Percentiles rank a stretch among this genome's conserved stretches.
Evolutionary conservation across 192 early-diverging fungal species (phyloP).

Genomic region (Dimargaris cristalligena): DNA sequence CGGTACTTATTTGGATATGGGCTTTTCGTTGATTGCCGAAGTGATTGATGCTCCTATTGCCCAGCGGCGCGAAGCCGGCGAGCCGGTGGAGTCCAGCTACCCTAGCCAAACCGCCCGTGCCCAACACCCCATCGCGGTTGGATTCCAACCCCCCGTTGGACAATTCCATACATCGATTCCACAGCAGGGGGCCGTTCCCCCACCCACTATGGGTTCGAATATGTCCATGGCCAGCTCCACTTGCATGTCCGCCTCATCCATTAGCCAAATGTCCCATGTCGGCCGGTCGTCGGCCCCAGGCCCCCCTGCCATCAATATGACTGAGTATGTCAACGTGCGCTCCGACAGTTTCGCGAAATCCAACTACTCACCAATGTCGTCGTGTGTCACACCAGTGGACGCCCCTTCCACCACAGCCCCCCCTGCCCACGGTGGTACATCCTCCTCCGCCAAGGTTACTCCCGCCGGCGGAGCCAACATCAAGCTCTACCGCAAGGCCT

Average conservation of each 20-base stretch:
- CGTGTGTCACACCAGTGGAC: neutral
- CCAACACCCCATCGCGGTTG: neutral
- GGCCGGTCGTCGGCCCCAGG: neutral
- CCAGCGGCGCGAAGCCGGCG: neutral
- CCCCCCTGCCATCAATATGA: no score
- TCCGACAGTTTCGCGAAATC: neutral
- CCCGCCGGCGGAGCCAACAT: no score
- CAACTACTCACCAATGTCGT: slow-evolving; percentile 7
- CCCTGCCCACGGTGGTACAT: neutral
- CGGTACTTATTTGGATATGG: neutral
- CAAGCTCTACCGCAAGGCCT: slow-evolving; percentile 3
- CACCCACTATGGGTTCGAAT: neutral
- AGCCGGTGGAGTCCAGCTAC: neutral
- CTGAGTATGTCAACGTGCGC: no score
- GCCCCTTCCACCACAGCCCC: neutral
- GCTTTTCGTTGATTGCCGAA: slow-evolving; percentile 8
- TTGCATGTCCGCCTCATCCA: neutral
- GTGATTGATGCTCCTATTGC: neutral
- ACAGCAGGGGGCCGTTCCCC: neutral
- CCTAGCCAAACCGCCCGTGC: neutral
- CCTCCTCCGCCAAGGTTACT: no score
- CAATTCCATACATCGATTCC: neutral
- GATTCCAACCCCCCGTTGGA: neutral
- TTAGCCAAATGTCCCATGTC: neutral
- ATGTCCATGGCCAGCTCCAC: neutral